These are phyloP conservation scores for Arabidopsis lyrata DNA, from an alignment of 441 rosid species.

Conservation along the genomic window DNA sequence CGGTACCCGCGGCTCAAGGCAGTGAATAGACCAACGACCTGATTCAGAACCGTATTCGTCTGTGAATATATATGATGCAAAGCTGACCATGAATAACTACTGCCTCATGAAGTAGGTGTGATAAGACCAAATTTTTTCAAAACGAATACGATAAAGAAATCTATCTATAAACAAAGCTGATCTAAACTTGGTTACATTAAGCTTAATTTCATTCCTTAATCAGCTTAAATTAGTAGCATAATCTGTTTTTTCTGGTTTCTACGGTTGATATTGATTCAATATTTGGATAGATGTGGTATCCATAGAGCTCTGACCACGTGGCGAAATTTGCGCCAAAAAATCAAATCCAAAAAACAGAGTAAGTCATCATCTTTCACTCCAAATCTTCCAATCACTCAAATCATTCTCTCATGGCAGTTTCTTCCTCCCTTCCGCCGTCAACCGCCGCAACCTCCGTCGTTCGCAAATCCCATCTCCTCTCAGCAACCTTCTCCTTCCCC, in stretches of 20 bases:
- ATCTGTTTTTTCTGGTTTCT: neutral
- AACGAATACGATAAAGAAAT: slow-evolving; percentile 4
- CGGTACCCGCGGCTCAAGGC: slow-evolving; percentile 53
- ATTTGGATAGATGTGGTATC: no score
- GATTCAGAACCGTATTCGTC: neutral
- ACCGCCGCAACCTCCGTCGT: slow-evolving; percentile 45
- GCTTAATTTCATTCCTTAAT: neutral
- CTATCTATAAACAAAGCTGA: neutral
- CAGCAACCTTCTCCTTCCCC: slow-evolving; percentile 47
- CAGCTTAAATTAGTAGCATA: neutral
- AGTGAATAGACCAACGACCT: slow-evolving; percentile 28
- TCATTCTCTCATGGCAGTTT: slow-evolving; percentile 58
- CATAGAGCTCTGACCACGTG: slow-evolving; percentile 35
- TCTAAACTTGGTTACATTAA: neutral
- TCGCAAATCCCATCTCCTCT: slow-evolving; percentile 43
- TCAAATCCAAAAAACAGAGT: slow-evolving; percentile 19
- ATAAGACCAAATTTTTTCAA: neutral
- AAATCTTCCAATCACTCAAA: neutral
- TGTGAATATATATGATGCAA: slow-evolving; percentile 25
- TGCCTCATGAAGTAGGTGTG: no score
- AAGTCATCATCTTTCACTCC: slow-evolving; percentile 1
- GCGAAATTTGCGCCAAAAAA: slow-evolving; percentile 9
- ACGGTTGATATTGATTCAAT: neutral
- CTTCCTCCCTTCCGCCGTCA: slow-evolving; percentile 50
- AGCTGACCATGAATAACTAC: slow-evolving; percentile 7